phyloP scores from a whole-genome alignment of 1,139 yeast species.

The Taphrina deformans region DNA sequence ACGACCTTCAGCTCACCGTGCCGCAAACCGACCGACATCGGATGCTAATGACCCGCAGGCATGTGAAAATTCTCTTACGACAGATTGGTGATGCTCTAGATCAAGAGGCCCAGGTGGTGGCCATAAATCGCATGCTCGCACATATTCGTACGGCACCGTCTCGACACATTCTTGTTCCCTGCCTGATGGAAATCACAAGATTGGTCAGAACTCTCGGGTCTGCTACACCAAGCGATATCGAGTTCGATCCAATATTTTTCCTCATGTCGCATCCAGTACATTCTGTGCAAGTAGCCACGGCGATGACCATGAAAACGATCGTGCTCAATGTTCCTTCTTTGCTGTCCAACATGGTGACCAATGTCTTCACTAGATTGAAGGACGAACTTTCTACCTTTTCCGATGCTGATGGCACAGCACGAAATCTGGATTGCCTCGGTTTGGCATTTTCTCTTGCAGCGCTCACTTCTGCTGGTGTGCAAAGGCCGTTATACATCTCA shows the following conservation, averaged over 20 bases:
- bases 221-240: slow-evolving; percentile 41
- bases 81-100: slow-evolving; percentile 44
- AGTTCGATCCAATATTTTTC: slow-evolving; percentile 35
- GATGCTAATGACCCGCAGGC: slow-evolving; percentile 42
- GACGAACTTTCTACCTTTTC: slow-evolving; percentile 42
- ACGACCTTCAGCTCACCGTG: slow-evolving; percentile 39
- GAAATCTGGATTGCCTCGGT: slow-evolving; percentile 42
- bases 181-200: slow-evolving; percentile 42
- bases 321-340: slow-evolving; percentile 41
- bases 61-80: slow-evolving; percentile 42
- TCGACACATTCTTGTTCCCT: slow-evolving; percentile 42
- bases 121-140: slow-evolving; percentile 41
- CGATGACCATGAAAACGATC: slow-evolving; percentile 35
- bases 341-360: slow-evolving; percentile 42
- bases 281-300: slow-evolving; percentile 40
- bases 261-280: slow-evolving; percentile 40
- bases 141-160: slow-evolving; percentile 43
- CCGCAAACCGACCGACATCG: slow-evolving; percentile 40
- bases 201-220: slow-evolving; percentile 44
- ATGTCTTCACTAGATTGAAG: slow-evolving; percentile 41
- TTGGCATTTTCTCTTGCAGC: slow-evolving; percentile 42
- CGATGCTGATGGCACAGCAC: slow-evolving; percentile 36
- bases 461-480: slow-evolving; percentile 43
- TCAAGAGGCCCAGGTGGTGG: slow-evolving; percentile 44
- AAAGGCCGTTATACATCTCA: slow-evolving; percentile 45